These are phyloP conservation scores for Arthromyces matolae DNA, from an alignment of 768 basidiomycete species.

Conservation along the genomic window DNA sequence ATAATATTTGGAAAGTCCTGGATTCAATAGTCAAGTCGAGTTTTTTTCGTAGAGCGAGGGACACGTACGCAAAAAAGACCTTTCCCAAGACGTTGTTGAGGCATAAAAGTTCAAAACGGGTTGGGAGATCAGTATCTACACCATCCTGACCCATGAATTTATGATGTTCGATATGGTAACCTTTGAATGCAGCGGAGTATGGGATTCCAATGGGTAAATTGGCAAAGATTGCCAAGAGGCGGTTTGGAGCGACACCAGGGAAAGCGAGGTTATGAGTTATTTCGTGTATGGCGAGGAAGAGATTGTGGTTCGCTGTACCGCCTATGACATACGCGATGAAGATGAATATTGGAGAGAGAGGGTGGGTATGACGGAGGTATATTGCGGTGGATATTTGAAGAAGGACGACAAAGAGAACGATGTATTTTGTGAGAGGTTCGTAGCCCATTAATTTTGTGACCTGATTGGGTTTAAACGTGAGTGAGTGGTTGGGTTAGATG, in stretches of 20 bases:
- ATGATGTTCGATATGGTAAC: constrained; percentile 95
- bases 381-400: constrained; percentile 69
- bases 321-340: constrained; percentile 81
- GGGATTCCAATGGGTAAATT: constrained; percentile 94
- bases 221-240: constrained; percentile 82
- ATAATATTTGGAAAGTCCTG: constrained; percentile 96
- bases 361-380: constrained; percentile 61
- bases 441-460: constrained; percentile 97
- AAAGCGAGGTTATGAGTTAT: constrained; percentile 98
- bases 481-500: background rate
- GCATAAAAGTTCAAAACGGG: constrained; percentile 75
- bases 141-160: constrained; percentile 95
- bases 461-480: constrained; percentile 31
- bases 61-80: constrained; percentile 90
- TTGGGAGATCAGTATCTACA: constrained; percentile 93
- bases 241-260: constrained; percentile 76
- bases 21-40: background rate
- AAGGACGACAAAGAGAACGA: constrained; percentile 78
- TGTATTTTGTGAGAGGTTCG: constrained; percentile 86
- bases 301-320: constrained; percentile 95
- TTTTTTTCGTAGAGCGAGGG: background rate
- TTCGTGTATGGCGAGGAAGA: constrained; percentile 97
- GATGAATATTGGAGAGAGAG: constrained; percentile 71
- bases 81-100: constrained; percentile 97
- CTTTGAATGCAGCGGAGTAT: constrained; percentile 94